phyloP scores from a whole-genome alignment of 805 yeast species.

The Saccharomycopsis selenospora region DNA sequence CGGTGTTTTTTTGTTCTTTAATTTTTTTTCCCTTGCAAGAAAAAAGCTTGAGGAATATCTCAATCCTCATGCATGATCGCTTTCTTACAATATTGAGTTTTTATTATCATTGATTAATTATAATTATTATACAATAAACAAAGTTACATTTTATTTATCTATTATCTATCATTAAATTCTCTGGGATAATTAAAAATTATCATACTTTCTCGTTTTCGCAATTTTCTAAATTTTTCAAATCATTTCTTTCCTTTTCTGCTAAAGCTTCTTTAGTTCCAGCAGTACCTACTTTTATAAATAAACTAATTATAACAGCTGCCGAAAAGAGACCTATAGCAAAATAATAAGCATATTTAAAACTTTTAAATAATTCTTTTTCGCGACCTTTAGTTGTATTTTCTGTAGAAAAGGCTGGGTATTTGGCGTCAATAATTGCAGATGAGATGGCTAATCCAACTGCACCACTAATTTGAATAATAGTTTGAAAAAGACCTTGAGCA shows the following conservation, averaged over 20 bases:
- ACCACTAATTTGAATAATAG: conserved; percentile 35
- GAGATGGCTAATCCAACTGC: conserved; percentile 38
- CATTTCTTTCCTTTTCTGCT: conserved; percentile 12
- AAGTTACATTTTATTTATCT: too few species aligned
- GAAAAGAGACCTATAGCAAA: conserved; percentile 34
- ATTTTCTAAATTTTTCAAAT: conserved; percentile 9
- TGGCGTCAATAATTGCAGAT: conserved; percentile 33
- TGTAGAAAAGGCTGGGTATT: conserved; percentile 29
- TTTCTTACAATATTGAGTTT: too few species aligned
- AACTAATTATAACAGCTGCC: conserved; percentile 26
- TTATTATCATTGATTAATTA: too few species aligned
- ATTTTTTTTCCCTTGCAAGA: too few species aligned
- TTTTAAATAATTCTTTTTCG: conserved; percentile 26
- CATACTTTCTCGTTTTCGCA: conserved; percentile 5
- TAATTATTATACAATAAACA: too few species aligned
- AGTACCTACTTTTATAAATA: conserved; percentile 33
- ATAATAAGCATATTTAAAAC: conserved; percentile 33
- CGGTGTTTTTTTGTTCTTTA: too few species aligned
- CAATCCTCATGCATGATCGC: too few species aligned
- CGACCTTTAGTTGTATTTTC: conserved; percentile 18
- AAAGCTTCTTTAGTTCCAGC: conserved; percentile 24
- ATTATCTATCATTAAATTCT: too few species aligned
- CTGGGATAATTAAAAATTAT: too few species aligned
- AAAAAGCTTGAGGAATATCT: too few species aligned
- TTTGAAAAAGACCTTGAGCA: conserved; percentile 44